Conservation (phyloP, 2,329 filamentous ascomycete genomes). For the Thielaviopsis ethacetica region DNA sequence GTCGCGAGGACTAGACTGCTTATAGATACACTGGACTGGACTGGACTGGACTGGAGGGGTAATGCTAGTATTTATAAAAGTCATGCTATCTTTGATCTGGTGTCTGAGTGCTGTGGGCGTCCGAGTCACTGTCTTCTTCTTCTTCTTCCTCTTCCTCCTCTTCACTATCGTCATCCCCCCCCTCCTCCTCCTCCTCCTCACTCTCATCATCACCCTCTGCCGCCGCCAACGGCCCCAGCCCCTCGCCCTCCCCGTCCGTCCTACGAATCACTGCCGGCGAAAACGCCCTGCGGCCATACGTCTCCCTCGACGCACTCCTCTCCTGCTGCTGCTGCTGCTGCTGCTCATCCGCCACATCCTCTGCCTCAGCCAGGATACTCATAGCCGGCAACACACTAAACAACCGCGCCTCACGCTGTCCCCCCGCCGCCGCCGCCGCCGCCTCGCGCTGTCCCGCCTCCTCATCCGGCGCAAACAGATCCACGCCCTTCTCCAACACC, state of each 20-base stretch:
- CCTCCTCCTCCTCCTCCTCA: neutral
- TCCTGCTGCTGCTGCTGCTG: conserved; percentile 14
- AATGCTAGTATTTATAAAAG: too few species aligned
- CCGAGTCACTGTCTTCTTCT: neutral
- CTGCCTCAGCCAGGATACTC: conserved; percentile 40
- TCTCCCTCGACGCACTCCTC: conserved; percentile 35
- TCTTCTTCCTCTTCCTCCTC: neutral
- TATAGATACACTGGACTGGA: too few species aligned
- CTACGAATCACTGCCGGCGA: conserved; percentile 33
- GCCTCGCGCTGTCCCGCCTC: conserved; percentile 20
- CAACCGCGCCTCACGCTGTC: conserved; percentile 29
- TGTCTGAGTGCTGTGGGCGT: neutral
- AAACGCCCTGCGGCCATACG: conserved; percentile 38
- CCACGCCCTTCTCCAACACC: conserved; percentile 44
- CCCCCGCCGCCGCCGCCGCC: conserved; percentile 18
- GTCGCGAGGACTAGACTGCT: conserved; percentile 37
- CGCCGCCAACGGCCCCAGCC: neutral
- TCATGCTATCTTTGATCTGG: neutral
- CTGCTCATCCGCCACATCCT: neutral
- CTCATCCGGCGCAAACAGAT: conserved; percentile 37
- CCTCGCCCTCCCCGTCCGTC: neutral
- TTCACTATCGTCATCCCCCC: neutral
- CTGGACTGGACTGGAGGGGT: too few species aligned
- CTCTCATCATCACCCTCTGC: too few species aligned
- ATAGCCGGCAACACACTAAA: conserved; percentile 49